These are phyloP conservation scores for Aspergillus indologenus DNA, from an alignment of 495 filamentous ascomycete genomes.

Conservation along the genomic window DNA sequence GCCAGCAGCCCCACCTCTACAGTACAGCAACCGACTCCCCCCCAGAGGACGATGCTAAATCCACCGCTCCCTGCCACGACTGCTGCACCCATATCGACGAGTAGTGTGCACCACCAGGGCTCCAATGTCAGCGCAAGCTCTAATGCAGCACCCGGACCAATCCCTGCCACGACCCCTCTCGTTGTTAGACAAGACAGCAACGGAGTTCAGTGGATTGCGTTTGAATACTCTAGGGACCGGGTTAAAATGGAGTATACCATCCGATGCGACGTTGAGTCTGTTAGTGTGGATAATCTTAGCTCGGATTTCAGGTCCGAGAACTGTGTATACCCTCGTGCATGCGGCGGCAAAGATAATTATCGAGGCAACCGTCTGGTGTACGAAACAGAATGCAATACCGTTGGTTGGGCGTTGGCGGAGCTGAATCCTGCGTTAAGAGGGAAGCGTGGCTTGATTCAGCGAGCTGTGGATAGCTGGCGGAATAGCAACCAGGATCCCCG, in stretches of 20 bases:
- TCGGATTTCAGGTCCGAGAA: conserved; percentile 95
- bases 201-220: conserved; percentile 98
- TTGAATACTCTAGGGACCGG: conserved; percentile 94
- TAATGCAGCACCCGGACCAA: conserved; percentile 94
- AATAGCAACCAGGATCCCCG: conserved; percentile 97
- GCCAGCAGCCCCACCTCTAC: conserved; percentile 31
- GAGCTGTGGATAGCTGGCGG: conserved; percentile 96
- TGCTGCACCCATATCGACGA: conserved; percentile 54
- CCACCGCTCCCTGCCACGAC: conserved; percentile 41
- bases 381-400: conserved; percentile 97
- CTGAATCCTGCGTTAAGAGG: conserved; percentile 86
- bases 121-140: conserved; percentile 58
- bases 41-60: conserved; percentile 41
- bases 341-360: conserved; percentile 93
- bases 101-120: conserved; percentile 44
- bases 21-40: conserved; percentile 45
- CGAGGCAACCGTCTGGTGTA: conserved; percentile 91
- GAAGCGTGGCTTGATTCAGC: conserved; percentile 92
- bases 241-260: conserved; percentile 99
- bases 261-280: conserved; percentile 94
- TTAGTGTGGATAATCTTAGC: conserved; percentile 80
- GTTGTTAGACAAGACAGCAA: conserved; percentile 95
- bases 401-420: conserved; percentile 94
- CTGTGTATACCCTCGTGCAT: conserved; percentile 95
- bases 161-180: conserved; percentile 94